Evolutionary conservation across 441 rosid genomes (phyloP).

Genomic region (Metrosideros polymorpha): DNA sequence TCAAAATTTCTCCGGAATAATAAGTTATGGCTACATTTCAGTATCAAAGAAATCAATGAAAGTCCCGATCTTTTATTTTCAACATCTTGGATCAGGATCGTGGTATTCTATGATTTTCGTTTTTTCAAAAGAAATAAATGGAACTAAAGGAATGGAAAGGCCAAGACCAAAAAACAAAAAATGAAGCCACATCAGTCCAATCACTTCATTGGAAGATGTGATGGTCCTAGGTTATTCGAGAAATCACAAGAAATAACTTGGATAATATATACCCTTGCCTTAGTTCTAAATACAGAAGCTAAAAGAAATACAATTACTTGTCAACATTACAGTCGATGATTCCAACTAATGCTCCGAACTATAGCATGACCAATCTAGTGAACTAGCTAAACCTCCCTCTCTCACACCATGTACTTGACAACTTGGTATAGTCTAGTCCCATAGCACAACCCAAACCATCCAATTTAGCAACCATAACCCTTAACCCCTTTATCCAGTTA

Average conservation of each 20-base stretch:
- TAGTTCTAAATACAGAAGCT: not conserved
- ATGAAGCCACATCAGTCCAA: not conserved
- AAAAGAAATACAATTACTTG: not conserved
- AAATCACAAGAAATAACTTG: not conserved
- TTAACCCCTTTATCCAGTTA: not conserved
- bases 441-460: not conserved
- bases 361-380: not conserved
- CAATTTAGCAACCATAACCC: not conserved
- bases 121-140: not conserved
- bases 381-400: not conserved
- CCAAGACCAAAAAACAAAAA: not conserved
- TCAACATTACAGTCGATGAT: not conserved
- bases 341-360: not conserved
- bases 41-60: not conserved
- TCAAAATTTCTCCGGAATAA: not conserved
- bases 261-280: too few species aligned
- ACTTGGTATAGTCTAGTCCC: not conserved
- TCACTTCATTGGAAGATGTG: not conserved
- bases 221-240: not conserved
- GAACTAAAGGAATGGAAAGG: not conserved
- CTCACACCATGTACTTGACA: not conserved
- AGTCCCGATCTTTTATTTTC: not conserved
- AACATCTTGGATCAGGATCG: not conserved
- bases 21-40: not conserved
- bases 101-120: not conserved